These are phyloP conservation scores for Eimeria sp. DNA, from an alignment of 169 alveolate species.

Conservation along the genomic window DNA sequence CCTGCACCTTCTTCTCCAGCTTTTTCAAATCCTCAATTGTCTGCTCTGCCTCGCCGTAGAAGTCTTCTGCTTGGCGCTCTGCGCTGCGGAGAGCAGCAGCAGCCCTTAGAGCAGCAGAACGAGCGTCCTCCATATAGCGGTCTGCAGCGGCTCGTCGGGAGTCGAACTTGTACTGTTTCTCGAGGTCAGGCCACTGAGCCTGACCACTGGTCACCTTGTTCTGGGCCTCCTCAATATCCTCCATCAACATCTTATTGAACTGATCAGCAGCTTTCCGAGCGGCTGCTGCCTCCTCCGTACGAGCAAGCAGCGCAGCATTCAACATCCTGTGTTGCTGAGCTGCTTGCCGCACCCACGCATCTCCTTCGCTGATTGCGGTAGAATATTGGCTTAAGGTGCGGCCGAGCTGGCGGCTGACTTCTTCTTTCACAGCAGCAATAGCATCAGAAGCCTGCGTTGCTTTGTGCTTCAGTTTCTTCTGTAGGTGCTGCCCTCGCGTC, in stretches of 20 bases:
- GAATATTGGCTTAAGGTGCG: not conserved
- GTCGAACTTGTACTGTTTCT: not conserved
- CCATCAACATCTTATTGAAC: not conserved
- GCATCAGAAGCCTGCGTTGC: no score
- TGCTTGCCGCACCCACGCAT: conserved; percentile 1
- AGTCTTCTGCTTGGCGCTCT: not conserved
- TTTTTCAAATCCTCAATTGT: not conserved
- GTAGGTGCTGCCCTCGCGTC: not conserved
- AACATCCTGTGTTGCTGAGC: conserved; percentile 6
- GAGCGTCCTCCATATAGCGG: not conserved
- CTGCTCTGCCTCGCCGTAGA: not conserved
- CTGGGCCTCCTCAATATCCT: conserved; percentile 29
- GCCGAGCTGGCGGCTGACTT: not conserved
- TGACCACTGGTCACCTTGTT: conserved; percentile 23
- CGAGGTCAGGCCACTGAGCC: not conserved
- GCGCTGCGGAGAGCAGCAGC: not conserved
- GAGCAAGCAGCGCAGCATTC: not conserved
- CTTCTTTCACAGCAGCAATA: not conserved
- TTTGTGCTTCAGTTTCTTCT: not conserved
- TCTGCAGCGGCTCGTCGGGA: not conserved
- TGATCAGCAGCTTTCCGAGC: conserved; percentile 1
- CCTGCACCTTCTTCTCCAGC: not conserved
- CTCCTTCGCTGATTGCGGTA: not conserved
- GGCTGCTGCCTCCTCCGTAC: conserved; percentile 5
- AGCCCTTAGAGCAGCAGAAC: not conserved